phyloP scores from a whole-genome alignment of 768 basidiomycete species.

The Lactarius trivialis region DNA sequence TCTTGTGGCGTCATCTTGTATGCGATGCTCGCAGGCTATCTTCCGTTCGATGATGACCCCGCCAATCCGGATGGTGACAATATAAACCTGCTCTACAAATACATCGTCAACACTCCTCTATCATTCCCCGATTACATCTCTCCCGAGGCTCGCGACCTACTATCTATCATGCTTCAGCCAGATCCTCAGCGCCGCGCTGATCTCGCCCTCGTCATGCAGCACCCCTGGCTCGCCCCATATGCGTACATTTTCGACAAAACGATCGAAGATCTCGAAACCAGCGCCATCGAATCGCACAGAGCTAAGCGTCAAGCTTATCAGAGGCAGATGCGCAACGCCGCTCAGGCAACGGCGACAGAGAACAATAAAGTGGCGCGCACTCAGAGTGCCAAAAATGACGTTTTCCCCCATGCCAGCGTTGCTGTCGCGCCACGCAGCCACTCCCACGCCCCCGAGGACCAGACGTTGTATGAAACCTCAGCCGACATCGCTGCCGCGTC shows the following conservation, averaged over 20 bases:
- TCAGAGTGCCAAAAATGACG: slow-evolving; percentile 53
- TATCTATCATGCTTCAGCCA: slow-evolving; percentile 90
- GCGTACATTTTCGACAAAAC: slow-evolving; percentile 54
- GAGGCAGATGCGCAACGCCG: slow-evolving; percentile 63
- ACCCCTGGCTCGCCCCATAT: slow-evolving; percentile 77
- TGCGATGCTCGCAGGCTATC: slow-evolving; percentile 94
- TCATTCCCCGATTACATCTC: slow-evolving; percentile 97
- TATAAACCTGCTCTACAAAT: slow-evolving; percentile 97
- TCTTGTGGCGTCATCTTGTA: slow-evolving; percentile 93
- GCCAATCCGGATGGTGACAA: slow-evolving; percentile 98
- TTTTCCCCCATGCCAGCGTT: slow-evolving; percentile 31
- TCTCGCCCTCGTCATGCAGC: slow-evolving; percentile 73
- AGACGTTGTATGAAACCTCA: slow-evolving; percentile 59
- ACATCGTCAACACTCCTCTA: slow-evolving; percentile 95
- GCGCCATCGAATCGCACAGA: slow-evolving; percentile 80
- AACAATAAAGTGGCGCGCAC: slow-evolving; percentile 36
- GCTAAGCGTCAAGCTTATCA: slow-evolving; percentile 78
- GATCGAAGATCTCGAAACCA: slow-evolving; percentile 72
- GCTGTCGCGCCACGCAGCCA: slow-evolving; percentile 33
- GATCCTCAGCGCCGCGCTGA: slow-evolving; percentile 78
- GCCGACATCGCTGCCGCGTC: slow-evolving; percentile 45
- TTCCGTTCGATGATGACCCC: slow-evolving; percentile 99
- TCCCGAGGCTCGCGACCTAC: slow-evolving; percentile 70
- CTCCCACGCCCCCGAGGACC: slow-evolving; percentile 38
- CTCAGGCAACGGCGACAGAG: slow-evolving; percentile 30